phyloP scores from a whole-genome alignment of 495 filamentous ascomycete genomes.

The Penicillium riverlandense region DNA sequence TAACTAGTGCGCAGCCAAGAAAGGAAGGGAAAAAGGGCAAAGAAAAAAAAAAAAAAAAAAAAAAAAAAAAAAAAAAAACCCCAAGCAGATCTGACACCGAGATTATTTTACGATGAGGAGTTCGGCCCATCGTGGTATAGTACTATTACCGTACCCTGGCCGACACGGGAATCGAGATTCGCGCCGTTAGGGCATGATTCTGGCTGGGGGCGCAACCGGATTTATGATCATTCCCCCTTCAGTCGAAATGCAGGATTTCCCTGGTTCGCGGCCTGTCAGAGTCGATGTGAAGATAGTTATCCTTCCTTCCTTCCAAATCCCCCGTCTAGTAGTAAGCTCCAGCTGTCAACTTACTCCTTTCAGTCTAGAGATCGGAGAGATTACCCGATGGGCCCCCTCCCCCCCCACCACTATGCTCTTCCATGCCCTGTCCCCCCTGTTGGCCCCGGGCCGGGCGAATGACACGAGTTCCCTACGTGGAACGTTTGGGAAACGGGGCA shows the following conservation, averaged over 20 bases:
- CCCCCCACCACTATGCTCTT: too few relatives aligned
- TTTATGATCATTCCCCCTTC: conserved; percentile 1
- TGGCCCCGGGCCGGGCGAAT: too few relatives aligned
- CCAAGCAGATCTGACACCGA: conserved; percentile 14
- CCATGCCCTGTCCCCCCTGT: too few relatives aligned
- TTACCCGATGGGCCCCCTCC: conserved; percentile 4
- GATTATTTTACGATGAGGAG: conserved; percentile 15
- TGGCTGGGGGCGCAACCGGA: too few relatives aligned
- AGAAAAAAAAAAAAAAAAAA: background rate
- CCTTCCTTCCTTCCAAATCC: conserved; percentile 1
- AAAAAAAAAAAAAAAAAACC: background rate
- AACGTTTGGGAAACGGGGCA: too few relatives aligned
- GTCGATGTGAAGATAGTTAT: conserved; percentile 9
- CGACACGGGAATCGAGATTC: conserved; percentile 3
- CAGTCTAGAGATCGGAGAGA: conserved; percentile 28
- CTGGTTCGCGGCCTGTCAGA: background rate
- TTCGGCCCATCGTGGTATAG: conserved; percentile 9
- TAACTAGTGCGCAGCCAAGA: too few relatives aligned
- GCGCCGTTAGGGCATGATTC: background rate
- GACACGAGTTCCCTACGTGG: too few relatives aligned
- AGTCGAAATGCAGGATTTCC: conserved; percentile 5
- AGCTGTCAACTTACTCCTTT: conserved; percentile 29
- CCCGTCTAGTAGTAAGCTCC: conserved; percentile 10
- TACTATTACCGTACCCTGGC: conserved; percentile 1
- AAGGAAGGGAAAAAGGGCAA: background rate